Evolutionary conservation across 2,329 filamentous ascomycete species (phyloP).

Genomic region (Botrytis sinoallii): DNA sequence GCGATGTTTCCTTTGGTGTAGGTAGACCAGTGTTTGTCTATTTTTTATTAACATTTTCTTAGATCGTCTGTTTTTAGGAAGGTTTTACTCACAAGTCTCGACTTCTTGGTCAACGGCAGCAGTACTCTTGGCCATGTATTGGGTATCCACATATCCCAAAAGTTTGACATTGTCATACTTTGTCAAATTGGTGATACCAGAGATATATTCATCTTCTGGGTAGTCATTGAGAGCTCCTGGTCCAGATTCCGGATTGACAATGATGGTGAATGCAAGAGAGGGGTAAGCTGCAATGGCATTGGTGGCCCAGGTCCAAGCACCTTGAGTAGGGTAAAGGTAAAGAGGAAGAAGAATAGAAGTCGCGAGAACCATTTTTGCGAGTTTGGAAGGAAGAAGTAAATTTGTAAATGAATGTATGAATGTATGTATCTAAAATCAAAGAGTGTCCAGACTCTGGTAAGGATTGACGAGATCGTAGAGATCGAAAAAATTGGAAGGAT

Average conservation of each 20-base stretch:
- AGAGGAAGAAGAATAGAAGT: slow-evolving; percentile 17
- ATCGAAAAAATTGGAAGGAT: not conserved
- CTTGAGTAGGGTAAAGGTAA: slow-evolving; percentile 10
- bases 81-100: slow-evolving; percentile 8
- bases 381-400: not conserved
- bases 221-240: not conserved
- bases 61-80: too few relatives aligned
- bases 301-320: slow-evolving; percentile 16
- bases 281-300: slow-evolving; percentile 3
- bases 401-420: not conserved
- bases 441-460: slow-evolving; percentile 10
- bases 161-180: slow-evolving; percentile 12
- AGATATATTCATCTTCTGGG: not conserved
- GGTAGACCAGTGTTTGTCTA: slow-evolving; percentile 19
- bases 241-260: slow-evolving; percentile 12
- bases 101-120: not conserved
- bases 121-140: not conserved
- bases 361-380: slow-evolving; percentile 11
- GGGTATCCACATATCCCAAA: slow-evolving; percentile 16
- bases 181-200: not conserved
- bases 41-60: not conserved
- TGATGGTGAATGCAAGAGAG: slow-evolving; percentile 12
- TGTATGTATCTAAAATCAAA: not conserved
- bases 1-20: slow-evolving; percentile 5
- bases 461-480: not conserved